Percentiles rank a stretch among this genome's conserved stretches.
These are phyloP conservation scores for Cephaloascus albidus DNA, from an alignment of 805 yeast genomes.

Conservation along the genomic window DNA sequence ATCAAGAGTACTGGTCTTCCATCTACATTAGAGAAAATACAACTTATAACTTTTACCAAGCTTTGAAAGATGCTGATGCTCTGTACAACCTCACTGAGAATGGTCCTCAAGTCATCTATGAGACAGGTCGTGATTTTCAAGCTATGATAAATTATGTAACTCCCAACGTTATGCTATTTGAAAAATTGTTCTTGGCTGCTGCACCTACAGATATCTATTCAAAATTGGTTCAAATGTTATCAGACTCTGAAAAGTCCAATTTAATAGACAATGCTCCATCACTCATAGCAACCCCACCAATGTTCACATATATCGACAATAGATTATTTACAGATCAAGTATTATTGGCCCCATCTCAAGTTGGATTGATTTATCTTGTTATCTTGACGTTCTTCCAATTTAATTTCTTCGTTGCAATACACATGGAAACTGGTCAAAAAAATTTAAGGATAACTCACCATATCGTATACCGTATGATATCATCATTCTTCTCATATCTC, in stretches of 20 bases:
- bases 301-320: conserved; percentile 29
- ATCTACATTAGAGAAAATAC: conserved; percentile 24
- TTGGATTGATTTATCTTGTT: conserved; percentile 65
- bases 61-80: conserved; percentile 17
- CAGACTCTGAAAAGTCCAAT: conserved; percentile 11
- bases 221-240: conserved; percentile 15
- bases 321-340: conserved; percentile 43
- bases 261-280: conserved; percentile 11
- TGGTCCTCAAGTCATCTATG: conserved; percentile 20
- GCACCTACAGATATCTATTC: conserved; percentile 11
- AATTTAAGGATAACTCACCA: conserved; percentile 34
- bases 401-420: conserved; percentile 47
- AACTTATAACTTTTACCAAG: conserved; percentile 17
- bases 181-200: conserved; percentile 12
- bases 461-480: conserved; percentile 39
- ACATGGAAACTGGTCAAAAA: conserved; percentile 34
- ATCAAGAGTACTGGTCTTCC: conserved; percentile 26
- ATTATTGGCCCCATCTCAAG: conserved; percentile 58
- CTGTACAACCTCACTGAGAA: conserved; percentile 12
- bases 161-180: conserved; percentile 31
- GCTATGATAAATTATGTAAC: conserved; percentile 21
- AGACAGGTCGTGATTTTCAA: conserved; percentile 29
- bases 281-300: conserved; percentile 21
- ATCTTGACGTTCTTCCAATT: conserved; percentile 68
- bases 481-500: conserved; percentile 45